Conservation (phyloP, 2,329 filamentous ascomycete species). For the Fusarium newnesense region DNA sequence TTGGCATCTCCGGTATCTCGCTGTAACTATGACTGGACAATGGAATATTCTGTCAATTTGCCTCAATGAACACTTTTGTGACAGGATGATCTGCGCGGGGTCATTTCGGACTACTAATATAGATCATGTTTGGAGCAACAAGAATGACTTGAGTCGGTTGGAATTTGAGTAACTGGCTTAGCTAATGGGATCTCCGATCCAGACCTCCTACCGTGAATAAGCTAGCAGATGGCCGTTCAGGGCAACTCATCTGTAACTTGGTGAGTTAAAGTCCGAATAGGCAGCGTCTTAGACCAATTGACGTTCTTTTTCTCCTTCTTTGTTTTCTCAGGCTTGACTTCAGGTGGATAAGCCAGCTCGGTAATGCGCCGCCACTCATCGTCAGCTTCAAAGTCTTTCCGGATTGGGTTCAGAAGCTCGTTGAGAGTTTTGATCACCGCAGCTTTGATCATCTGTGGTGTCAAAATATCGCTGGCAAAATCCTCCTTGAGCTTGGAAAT, state of each 20-base stretch:
- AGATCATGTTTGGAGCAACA: no score
- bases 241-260: not conserved
- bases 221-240: not conserved
- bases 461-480: not conserved
- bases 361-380: not conserved
- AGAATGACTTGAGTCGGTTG: not conserved
- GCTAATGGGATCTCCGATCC: not conserved
- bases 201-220: not conserved
- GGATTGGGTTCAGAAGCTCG: not conserved
- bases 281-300: not conserved
- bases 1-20: no score
- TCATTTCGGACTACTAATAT: not conserved
- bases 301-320: not conserved
- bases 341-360: not conserved
- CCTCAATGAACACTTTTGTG: no score
- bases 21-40: no score
- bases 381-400: not conserved
- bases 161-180: not conserved
- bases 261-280: fast-evolving
- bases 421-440: not conserved
- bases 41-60: no score
- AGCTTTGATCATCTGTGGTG: not conserved
- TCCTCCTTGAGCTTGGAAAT: not conserved
- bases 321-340: fast-evolving
- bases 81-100: not conserved